phyloP scores from a whole-genome alignment of 495 filamentous ascomycete genomes.

The Lasiosphaeriaceae sp. region DNA sequence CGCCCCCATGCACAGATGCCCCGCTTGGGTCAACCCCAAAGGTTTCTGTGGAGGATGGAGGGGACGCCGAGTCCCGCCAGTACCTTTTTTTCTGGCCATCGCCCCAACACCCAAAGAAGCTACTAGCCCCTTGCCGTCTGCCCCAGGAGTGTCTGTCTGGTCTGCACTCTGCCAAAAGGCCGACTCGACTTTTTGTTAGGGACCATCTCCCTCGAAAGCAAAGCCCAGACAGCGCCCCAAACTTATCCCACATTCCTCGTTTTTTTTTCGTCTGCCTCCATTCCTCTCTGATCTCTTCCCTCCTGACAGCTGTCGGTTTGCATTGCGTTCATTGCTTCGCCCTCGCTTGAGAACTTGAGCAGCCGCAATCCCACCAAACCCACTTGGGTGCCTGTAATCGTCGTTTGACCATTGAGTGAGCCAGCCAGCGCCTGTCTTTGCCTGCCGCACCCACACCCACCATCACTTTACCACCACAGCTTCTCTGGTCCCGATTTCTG shows the following conservation, averaged over 20 bases:
- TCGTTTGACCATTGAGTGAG: background rate
- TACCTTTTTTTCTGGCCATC: constrained; percentile 9
- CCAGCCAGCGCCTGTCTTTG: background rate
- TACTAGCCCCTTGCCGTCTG: background rate
- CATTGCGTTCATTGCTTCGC: constrained; percentile 1
- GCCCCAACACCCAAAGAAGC: constrained; percentile 17
- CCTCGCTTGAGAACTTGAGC: constrained; percentile 9
- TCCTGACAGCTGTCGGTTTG: constrained; percentile 12
- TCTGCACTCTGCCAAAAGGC: constrained; percentile 6
- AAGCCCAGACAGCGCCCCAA: background rate
- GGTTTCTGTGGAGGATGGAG: constrained; percentile 19
- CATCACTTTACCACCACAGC: no score
- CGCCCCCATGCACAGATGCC: constrained; percentile 20
- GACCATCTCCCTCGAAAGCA: background rate
- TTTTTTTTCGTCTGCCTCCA: background rate
- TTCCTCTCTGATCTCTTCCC: constrained; percentile 3
- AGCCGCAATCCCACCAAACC: background rate
- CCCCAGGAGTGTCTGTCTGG: constrained; percentile 2
- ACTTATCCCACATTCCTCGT: constrained; percentile 12
- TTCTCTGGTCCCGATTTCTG: background rate
- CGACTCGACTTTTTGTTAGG: constrained; percentile 10
- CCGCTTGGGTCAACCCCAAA: constrained; percentile 30
- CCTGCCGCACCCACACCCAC: background rate
- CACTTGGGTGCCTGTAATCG: background rate
- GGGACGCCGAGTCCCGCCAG: constrained; percentile 11